A percentile compares a stretch with the other conserved stretches of the same genome.
Conservation (phyloP, 495 filamentous ascomycete species). For the Trichoderma asperelloides region DNA sequence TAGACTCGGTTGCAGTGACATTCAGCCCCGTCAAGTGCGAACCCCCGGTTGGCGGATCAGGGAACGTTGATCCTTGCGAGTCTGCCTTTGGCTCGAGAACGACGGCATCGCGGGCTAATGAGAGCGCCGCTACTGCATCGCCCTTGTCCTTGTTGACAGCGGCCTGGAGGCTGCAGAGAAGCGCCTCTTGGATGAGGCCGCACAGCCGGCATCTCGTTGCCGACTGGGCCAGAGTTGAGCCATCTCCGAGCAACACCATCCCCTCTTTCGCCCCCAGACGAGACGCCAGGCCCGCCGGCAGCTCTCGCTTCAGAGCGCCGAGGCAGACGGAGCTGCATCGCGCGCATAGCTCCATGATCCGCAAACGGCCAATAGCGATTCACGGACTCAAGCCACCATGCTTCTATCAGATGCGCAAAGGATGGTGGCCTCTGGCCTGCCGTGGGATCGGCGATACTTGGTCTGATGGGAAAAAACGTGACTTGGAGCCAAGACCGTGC, state of each 20-base stretch:
- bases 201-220: background rate
- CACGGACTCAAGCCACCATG: background rate
- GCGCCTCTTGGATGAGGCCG: background rate
- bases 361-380: background rate
- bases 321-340: background rate
- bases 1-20: background rate
- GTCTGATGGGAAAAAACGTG: background rate
- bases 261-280: background rate
- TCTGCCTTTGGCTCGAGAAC: conserved; percentile 4
- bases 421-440: background rate
- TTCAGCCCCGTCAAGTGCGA: background rate
- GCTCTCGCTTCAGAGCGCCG: background rate
- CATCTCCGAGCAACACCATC: background rate
- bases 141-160: background rate
- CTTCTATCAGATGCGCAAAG: background rate
- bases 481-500: background rate
- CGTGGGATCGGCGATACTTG: background rate
- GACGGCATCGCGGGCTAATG: background rate
- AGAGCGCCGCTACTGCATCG: background rate
- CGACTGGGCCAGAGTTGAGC: background rate
- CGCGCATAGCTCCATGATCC: conserved; percentile 1
- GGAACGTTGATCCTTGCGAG: background rate
- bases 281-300: background rate
- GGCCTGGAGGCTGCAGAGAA: background rate
- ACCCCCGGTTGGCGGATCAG: background rate